Base-by-base conservation (phyloP, 345 rosid species). In the Citropsis articulata region DNA sequence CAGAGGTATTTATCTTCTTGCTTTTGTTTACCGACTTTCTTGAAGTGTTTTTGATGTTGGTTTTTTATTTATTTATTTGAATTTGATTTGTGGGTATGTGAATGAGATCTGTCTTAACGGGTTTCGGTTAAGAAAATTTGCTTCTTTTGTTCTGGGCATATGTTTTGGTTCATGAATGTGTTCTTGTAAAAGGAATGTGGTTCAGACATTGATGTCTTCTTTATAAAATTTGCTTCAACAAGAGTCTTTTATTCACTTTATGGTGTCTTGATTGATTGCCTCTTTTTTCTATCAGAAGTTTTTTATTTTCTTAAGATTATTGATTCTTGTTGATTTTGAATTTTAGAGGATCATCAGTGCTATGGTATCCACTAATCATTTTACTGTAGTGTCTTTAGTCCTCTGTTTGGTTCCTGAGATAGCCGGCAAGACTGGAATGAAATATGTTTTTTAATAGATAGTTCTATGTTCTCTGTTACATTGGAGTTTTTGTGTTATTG, bases 51-150 rank as follows among this genome's bases (percentile, higher is more conserved):
- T 69, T 38, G 9, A 14, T 64, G 25, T 13, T 7, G 59, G 68
- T 14, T 61, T 45, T 35, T n/a, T 38, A 14, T 53, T 27, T n/a
- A 31, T 27, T 4, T 4, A 9, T 14, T 28, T 45, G 13, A 6
- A 7, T 63, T 48, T 71, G 33, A 55, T 56, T 19, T 42, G 5
- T 35, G 59, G 9, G 19, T 33, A 53, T 48, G 35, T 19, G 59
- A 59, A 60, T 68, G 66, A 67, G 79, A 78, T 84, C 75, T 75
- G 21, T 28, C 4, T 61, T 40, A 19, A 2, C 4, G 38, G 66
- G 33, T 71, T 40, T 57, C 31, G 33, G 61, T 75, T 50, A 3
- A 6, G 31, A 35, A 38, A 75, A 61, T 5, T 24, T 40, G 59
- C 35, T 65, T 50, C 7, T 25, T 33, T 66, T 21, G 27, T 33